Evolutionary conservation across 306 rosid genomes (phyloP).

Genomic region (Quercus alba): DNA sequence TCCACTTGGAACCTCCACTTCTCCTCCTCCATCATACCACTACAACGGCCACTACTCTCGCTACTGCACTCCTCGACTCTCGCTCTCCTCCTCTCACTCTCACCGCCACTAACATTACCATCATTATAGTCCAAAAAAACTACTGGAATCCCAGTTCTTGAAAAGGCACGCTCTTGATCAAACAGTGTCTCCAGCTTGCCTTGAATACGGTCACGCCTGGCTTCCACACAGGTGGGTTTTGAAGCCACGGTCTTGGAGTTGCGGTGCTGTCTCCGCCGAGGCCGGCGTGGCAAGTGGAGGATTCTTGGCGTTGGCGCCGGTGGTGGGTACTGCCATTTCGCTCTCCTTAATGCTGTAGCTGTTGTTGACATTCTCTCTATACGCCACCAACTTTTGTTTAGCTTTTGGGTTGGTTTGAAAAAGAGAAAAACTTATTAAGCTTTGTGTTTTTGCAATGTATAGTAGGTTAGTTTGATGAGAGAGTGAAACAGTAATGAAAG

Average conservation of each 20-base stretch:
- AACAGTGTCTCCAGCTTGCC: conserved; percentile 59
- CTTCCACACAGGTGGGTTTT: conserved; percentile 27
- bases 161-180: conserved; percentile 46
- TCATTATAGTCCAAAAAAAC: conserved; percentile 47
- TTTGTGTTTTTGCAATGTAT: not conserved
- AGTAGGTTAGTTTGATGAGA: not conserved
- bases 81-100: conserved; percentile 46
- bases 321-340: conserved; percentile 77
- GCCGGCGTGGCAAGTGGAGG: conserved; percentile 71
- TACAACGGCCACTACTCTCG: not conserved
- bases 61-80: conserved; percentile 39
- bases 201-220: conserved; percentile 20
- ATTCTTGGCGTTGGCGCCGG: conserved; percentile 77
- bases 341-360: conserved; percentile 38
- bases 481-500: not conserved
- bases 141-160: conserved; percentile 33
- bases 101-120: conserved; percentile 9
- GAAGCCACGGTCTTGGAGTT: conserved; percentile 20
- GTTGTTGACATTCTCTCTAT: conserved; percentile 34
- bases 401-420: conserved; percentile 12
- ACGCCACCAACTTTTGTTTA: not conserved
- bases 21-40: conserved; percentile 47
- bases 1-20: conserved; percentile 94
- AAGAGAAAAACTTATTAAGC: not conserved
- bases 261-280: conserved; percentile 46